phyloP scores from a whole-genome alignment of 2,329 filamentous ascomycete genomes.

The Aspergillus sp. region DNA sequence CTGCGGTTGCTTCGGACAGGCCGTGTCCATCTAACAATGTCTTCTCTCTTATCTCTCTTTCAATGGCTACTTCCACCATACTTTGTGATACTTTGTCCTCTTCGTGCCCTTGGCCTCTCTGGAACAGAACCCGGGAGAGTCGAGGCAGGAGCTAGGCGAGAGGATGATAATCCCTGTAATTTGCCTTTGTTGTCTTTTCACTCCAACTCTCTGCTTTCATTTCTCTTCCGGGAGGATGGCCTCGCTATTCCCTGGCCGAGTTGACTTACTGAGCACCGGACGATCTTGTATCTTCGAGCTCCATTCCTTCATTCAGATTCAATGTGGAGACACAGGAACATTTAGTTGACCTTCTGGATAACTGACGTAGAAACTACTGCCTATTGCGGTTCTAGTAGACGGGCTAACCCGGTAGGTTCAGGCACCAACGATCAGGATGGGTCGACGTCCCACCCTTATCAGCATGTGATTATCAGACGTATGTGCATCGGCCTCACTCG shows the following conservation, averaged over 20 bases:
- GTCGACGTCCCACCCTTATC: not conserved
- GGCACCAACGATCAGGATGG: not conserved
- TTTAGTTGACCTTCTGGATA: not conserved
- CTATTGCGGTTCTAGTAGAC: not conserved
- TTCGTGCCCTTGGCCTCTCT: conserved; percentile 17
- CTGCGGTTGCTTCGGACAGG: not conserved
- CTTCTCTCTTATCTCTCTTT: conserved; percentile 5
- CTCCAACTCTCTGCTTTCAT: conserved; percentile 10
- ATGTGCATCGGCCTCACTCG: not conserved
- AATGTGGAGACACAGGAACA: not conserved
- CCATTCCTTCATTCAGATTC: conserved; percentile 5
- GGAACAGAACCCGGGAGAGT: conserved; percentile 19
- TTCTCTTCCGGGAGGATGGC: not conserved
- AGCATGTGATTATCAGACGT: not conserved
- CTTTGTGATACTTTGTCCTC: conserved; percentile 15
- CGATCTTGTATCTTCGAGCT: conserved; percentile 4
- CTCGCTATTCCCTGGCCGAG: not conserved
- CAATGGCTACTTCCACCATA: not conserved
- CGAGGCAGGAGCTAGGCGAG: conserved; percentile 31
- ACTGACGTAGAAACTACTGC: not conserved
- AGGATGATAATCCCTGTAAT: conserved; percentile 21
- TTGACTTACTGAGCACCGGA: conserved; percentile 1
- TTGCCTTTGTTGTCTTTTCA: conserved; percentile 15
- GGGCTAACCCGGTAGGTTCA: not conserved
- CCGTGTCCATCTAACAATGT: not conserved